Conservation (phyloP, 1,139 yeast genomes). For the Meyerozyma smithsonii region DNA sequence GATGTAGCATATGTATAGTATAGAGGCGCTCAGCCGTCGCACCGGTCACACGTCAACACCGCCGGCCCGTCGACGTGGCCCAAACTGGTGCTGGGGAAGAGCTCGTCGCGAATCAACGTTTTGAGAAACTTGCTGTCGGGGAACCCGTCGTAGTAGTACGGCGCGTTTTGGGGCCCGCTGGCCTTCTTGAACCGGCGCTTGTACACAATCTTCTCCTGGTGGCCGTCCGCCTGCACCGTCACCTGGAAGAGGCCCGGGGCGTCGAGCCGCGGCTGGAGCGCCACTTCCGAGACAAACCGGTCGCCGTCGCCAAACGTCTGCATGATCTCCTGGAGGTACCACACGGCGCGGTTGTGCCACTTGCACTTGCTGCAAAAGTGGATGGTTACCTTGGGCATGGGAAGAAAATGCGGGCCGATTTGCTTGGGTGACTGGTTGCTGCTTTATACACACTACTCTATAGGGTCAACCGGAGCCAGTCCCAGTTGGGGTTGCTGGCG, state of each 20-base stretch:
- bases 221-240: conserved; percentile 9
- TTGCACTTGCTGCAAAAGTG: conserved; percentile 43
- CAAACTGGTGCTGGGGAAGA: conserved; percentile 24
- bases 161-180: conserved; percentile 22
- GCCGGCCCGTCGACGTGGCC: conserved; percentile 32
- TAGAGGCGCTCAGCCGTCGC: conserved; percentile 5
- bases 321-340: conserved; percentile 42
- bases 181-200: conserved; percentile 34
- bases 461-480: conserved; percentile 38
- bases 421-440: not conserved
- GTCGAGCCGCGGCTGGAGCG: conserved; percentile 36
- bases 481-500: conserved; percentile 23
- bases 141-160: conserved; percentile 39
- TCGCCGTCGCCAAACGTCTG: conserved; percentile 38
- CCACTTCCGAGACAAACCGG: conserved; percentile 27
- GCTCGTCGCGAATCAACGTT: conserved; percentile 27
- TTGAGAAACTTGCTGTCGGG: conserved; percentile 44
- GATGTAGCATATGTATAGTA: not conserved
- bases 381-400: conserved; percentile 30
- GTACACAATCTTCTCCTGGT: conserved; percentile 22
- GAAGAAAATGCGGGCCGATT: not conserved
- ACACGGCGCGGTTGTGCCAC: conserved; percentile 46
- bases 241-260: conserved; percentile 38
- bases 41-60: conserved; percentile 9
- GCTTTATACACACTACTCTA: not conserved